Evolutionary conservation across 2,329 filamentous ascomycete species (phyloP).

Genomic region (Aspergillus viridinutans): DNA sequence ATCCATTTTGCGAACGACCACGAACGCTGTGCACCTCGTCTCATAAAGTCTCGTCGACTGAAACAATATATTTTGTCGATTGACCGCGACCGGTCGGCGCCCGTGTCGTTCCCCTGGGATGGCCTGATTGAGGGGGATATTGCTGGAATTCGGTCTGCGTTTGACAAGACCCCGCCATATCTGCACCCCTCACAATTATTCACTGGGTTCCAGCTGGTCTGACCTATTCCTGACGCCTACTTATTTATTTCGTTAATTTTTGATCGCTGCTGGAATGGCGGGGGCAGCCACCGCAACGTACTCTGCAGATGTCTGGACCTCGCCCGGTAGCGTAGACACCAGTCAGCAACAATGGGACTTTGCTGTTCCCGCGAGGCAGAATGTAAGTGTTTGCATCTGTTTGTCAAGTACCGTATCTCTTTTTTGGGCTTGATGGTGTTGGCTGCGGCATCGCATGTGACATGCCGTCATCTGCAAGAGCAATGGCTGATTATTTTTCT

Average conservation of each 20-base stretch:
- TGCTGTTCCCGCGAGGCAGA: slow-evolving; percentile 31
- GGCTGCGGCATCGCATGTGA: not conserved
- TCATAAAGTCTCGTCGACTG: not conserved
- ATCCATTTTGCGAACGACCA: not conserved
- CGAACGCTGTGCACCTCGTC: not conserved
- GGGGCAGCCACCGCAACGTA: slow-evolving; percentile 37
- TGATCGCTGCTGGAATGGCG: slow-evolving; percentile 33
- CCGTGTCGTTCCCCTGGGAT: slow-evolving; percentile 21
- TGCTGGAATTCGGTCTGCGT: slow-evolving; percentile 13
- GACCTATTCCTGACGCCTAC: slow-evolving; percentile 13
- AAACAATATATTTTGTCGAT: not conserved
- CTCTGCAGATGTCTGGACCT: slow-evolving; percentile 37
- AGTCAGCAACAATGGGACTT: slow-evolving; percentile 35
- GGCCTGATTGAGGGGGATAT: slow-evolving; percentile 23
- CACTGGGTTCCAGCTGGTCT: slow-evolving; percentile 33
- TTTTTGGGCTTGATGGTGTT: not conserved
- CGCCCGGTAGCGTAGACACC: slow-evolving; percentile 30
- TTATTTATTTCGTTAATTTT: slow-evolving; percentile 8
- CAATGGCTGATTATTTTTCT: slow-evolving; percentile 11
- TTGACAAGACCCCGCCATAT: slow-evolving; percentile 3
- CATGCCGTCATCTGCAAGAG: not conserved
- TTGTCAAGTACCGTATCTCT: no score
- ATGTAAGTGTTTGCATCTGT: slow-evolving; percentile 23
- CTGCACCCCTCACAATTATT: slow-evolving; percentile 1
- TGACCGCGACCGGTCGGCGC: not conserved